Conservation (phyloP, 2,329 filamentous ascomycete genomes). For the Cladosporium sp. region DNA sequence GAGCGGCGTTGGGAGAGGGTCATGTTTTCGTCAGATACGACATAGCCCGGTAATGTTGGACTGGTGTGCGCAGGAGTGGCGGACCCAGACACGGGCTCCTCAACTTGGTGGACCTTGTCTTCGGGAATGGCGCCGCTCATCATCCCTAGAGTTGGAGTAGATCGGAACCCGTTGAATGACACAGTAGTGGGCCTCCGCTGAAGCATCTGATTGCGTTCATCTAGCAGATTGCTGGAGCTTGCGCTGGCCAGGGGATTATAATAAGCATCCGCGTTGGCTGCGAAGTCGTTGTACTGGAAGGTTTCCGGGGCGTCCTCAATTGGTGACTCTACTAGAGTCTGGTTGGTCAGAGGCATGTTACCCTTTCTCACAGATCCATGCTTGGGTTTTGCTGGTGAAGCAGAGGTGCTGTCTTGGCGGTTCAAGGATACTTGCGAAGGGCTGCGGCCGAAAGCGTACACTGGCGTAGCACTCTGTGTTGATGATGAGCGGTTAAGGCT, state of each 20-base stretch:
- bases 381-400: not conserved
- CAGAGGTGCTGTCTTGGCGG: conserved; percentile 14
- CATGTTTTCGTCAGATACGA: conserved; percentile 59
- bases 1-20: conserved; percentile 62
- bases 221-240: conserved; percentile 44
- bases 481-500: conserved; percentile 7
- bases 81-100: conserved; percentile 13
- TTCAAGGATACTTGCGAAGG: conserved; percentile 14
- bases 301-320: conserved; percentile 25
- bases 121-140: conserved; percentile 18
- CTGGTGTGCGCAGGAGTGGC: conserved; percentile 10
- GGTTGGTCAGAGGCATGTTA: conserved; percentile 29
- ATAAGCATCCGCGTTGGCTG: not conserved
- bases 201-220: conserved; percentile 52
- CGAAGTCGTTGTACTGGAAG: conserved; percentile 9
- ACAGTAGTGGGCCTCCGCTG: conserved; percentile 37
- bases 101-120: conserved; percentile 14
- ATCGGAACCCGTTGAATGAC: conserved; percentile 34
- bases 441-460: conserved; percentile 19
- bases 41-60: not conserved
- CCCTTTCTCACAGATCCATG: conserved; percentile 26
- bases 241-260: conserved; percentile 10
- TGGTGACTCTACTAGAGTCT: conserved; percentile 35
- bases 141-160: conserved; percentile 26
- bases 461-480: conserved; percentile 13